Base-by-base conservation (phyloP, 352 stramenopile genomes). In the Phytopythium boreale region DNA sequence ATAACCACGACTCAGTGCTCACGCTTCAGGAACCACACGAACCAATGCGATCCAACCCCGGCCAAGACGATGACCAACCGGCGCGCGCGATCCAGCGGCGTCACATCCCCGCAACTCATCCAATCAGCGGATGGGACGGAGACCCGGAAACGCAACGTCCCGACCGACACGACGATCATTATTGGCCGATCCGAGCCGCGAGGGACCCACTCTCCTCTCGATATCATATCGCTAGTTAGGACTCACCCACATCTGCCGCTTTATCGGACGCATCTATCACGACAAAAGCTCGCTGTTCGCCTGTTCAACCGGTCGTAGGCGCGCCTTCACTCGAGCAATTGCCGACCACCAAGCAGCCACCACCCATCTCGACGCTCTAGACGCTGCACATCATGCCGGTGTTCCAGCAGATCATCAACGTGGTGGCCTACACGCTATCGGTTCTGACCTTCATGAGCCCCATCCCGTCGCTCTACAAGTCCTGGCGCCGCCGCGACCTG, bases 381-480 rank as follows among this genome's bases (percentile, higher is more conserved):
- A n/a, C n/a, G n/a, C n/a, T n/a, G n/a, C n/a, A n/a, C n/a, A n/a
- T n/a, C 55, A 60, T 60, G 55, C 10, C 36, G 9, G 55, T n/a
- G 15, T 50, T 60, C 55, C 36, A 60, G 24, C 22, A 47, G 31
- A 15, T 50, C 55, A 17, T 60, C 55, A 60, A 60, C 36, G 55
- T 60, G n/a, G n/a, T 60, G n/a, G 55, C 55, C n/a, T 50, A 60
- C n/a, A 22, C 55, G 19, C 24, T 60, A n/a, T 60, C 55, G 22
- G 22, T 60, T 2, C 36, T 60, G n/a, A 60, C 55, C n/a, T 60
- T 50, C 36, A 47, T 60, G 36, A 60, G 55, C 22, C 55, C 55
- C 20, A 50, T 50, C 24, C 55, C 55, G 31, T 60, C 55, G 55
- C 55, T 60, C 36, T 47, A 50, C 36, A 11, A 19, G 36, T 39